Conservation (phyloP, 2,329 filamentous ascomycete species). For the Harringtonia lauricola region DNA sequence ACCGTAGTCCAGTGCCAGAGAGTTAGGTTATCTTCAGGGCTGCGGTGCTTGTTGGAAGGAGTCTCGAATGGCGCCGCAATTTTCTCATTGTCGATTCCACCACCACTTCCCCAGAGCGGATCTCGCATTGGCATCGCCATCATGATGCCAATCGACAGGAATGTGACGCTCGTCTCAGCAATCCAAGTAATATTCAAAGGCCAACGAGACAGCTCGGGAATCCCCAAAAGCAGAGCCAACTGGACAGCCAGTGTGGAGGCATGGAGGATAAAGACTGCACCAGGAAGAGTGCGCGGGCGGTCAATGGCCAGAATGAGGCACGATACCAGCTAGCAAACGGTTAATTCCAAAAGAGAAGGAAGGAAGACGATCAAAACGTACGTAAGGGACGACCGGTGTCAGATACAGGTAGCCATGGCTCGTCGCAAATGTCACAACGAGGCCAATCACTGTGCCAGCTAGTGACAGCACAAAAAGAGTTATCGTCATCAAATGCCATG, state of each 20-base stretch:
- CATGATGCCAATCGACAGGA: conserved; percentile 39
- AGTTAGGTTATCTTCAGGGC: conserved; percentile 68
- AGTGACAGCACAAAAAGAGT: conserved; percentile 25
- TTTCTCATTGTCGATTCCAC: conserved; percentile 1
- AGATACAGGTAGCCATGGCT: conserved; percentile 17
- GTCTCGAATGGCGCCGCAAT: conserved; percentile 45
- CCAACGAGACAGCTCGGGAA: conserved; percentile 19
- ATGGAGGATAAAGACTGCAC: conserved; percentile 18
- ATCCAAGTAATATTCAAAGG: conserved; percentile 13
- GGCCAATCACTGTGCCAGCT: conserved; percentile 18
- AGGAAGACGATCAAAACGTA: conserved; percentile 16
- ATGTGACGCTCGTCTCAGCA: conserved; percentile 26
- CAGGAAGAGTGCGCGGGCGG: conserved; percentile 18
- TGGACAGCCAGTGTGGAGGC: conserved; percentile 21
- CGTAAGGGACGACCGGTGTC: conserved; percentile 23
- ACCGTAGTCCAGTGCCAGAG: conserved; percentile 80
- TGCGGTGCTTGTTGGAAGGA: conserved; percentile 51
- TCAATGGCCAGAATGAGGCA: conserved; percentile 17
- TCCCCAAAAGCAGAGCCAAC: conserved; percentile 17
- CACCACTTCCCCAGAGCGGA: conserved; percentile 36
- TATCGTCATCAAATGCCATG: conserved; percentile 19
- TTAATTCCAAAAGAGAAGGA: not conserved
- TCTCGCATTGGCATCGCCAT: conserved; percentile 62
- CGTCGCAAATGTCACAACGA: conserved; percentile 9
- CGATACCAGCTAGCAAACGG: conserved; percentile 1